Base-by-base conservation (phyloP, 1,139 yeast species). In the Petasospora fabianii region DNA sequence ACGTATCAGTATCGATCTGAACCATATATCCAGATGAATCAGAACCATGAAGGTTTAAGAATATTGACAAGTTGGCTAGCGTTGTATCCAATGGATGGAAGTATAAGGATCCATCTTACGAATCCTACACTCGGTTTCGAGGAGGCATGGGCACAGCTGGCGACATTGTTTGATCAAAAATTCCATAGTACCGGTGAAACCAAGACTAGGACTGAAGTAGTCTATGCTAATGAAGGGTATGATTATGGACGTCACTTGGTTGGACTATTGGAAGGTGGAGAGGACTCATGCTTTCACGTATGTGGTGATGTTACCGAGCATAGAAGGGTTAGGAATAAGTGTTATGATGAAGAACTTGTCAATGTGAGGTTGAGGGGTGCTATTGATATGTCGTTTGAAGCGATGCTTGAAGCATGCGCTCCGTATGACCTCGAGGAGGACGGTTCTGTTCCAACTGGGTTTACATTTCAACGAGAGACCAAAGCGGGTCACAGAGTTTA, bases 51-150 rank as follows among this genome's bases (percentile, higher is more conserved):
- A 4, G 80, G 81, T 0, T 59, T 75, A 5, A 50, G 58, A 5
- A 49, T 62, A 2, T 58, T 68, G 4, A 51, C 67, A 0, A 54
- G 58, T 12, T 44, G 68, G 6, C 45, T 79, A 13, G 54, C 53
- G 16, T 41, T 53, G 22, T 79, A 77, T 48, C 80, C 84, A 0
- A 53, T 59, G 3, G 41, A 38, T 14, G 34, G 27, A 0, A 68
- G 67, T 14, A 56, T 77, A 4, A 59, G 54, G 7, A 72, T 75
- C 41, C 60, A 53, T 35, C 69, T 76, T 39, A 49, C 55, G 6
- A 77, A 73, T 41, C 54, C 60, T 6, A 66, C 68, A 0, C 55
- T 71, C 3, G 84, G 85, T 1, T 77, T 75, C 44, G 85, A 79
- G 49, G 78, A 75, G 44, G 71, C 69, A 0, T 73, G 81, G 75